Evolutionary conservation across 2,329 filamentous ascomycete genomes (phyloP).

Genomic region (Phoma herbarum): DNA sequence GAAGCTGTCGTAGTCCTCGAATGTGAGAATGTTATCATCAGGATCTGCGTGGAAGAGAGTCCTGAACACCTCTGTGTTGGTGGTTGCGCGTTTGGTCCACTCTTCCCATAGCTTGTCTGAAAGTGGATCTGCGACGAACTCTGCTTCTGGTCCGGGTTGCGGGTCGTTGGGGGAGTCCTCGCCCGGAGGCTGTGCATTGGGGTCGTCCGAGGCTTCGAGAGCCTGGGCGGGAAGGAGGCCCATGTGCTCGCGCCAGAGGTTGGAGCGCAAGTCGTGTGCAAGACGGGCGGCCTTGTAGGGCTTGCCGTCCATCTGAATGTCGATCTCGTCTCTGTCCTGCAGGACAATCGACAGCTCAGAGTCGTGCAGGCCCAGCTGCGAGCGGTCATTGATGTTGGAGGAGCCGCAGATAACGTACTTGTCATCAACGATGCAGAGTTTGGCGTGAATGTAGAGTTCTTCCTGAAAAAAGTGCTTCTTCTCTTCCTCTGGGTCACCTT

Average conservation of each 20-base stretch:
- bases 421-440: conserved; percentile 90
- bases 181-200: conserved; percentile 79
- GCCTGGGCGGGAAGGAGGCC: conserved; percentile 80
- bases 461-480: conserved; percentile 92
- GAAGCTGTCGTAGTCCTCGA: conserved; percentile 88
- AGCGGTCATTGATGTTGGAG: conserved; percentile 90
- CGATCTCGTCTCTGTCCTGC: conserved; percentile 77
- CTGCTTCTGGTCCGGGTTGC: conserved; percentile 72
- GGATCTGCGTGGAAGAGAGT: conserved; percentile 88
- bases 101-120: conserved; percentile 66
- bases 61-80: conserved; percentile 78
- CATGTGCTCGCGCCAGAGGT: conserved; percentile 90
- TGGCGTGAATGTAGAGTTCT: conserved; percentile 94
- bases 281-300: conserved; percentile 82
- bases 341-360: conserved; percentile 91
- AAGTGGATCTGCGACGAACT: conserved; percentile 69
- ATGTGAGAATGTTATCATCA: conserved; percentile 87
- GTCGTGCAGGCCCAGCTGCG: conserved; percentile 87
- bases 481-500: conserved; percentile 76
- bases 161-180: conserved; percentile 74
- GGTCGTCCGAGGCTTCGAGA: conserved; percentile 69
- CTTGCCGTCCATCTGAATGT: conserved; percentile 79
- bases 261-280: conserved; percentile 79
- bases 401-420: conserved; percentile 84
- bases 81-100: conserved; percentile 74